Percentiles rank a stretch among this genome's conserved stretches.
phyloP scores from a whole-genome alignment of 75 land plant species.

The Larix kaempferi region DNA sequence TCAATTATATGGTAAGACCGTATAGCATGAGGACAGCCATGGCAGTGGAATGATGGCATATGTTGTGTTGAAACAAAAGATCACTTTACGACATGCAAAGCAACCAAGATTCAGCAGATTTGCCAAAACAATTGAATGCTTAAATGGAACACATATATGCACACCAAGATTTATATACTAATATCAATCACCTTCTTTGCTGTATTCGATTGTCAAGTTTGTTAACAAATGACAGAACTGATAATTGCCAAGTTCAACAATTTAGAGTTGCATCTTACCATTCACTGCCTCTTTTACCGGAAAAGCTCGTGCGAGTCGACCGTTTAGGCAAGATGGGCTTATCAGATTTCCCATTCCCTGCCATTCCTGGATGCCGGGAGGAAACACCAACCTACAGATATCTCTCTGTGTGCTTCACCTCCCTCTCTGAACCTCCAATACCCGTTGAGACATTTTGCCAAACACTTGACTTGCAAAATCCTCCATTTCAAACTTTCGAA shows the following conservation, averaged over 20 bases:
- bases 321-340: not conserved
- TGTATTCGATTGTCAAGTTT: no score
- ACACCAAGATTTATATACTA: no score
- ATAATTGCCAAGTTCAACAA: not conserved
- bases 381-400: not conserved
- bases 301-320: conserved; percentile 8
- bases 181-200: no score
- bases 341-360: conserved; percentile 9
- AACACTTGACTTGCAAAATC: not conserved
- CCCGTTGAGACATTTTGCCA: not conserved
- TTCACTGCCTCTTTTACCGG: conserved; percentile 10
- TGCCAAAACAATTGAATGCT: no score
- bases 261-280: not conserved
- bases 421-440: not conserved
- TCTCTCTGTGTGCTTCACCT: not conserved
- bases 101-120: no score
- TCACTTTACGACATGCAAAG: no score
- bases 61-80: no score
- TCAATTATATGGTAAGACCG: no score
- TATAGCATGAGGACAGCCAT: no score
- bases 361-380: not conserved
- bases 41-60: no score
- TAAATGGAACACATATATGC: no score
- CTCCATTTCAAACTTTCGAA: not conserved
- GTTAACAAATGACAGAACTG: not conserved